Percentiles rank a stretch among this genome's conserved stretches.
phyloP scores from a whole-genome alignment of 164 flowering plant genomes.

The Echeveria elegans region DNA sequence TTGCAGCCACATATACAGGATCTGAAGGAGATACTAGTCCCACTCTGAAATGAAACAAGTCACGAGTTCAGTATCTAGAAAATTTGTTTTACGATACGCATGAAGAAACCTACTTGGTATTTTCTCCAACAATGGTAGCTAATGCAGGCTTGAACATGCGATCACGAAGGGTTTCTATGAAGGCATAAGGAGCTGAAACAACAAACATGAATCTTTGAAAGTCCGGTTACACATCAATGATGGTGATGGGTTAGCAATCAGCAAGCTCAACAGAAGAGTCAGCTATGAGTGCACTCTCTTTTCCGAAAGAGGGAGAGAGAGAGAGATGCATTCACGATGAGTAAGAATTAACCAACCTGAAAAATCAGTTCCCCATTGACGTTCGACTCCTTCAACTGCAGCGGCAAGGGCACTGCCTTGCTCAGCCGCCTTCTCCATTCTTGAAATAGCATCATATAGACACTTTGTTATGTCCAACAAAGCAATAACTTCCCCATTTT shows the following conservation, averaged over 20 bases:
- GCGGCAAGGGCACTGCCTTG: constrained; percentile 99
- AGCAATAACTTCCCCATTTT: constrained; percentile 96
- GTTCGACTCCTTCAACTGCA: constrained; percentile 97
- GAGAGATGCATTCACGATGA: background rate
- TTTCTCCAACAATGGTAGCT: constrained; percentile 72
- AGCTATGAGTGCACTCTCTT: background rate
- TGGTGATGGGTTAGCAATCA: background rate
- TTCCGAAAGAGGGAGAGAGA: no score
- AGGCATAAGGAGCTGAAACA: constrained; percentile 78
- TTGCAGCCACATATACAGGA: constrained; percentile 81
- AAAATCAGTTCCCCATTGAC: constrained; percentile 75
- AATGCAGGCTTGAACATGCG: constrained; percentile 95
- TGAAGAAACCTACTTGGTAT: constrained; percentile 42
- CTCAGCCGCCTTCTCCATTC: constrained; percentile 99
- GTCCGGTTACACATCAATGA: background rate
- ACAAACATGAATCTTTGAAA: background rate
- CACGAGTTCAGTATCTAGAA: constrained; percentile 2
- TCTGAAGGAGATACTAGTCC: constrained; percentile 78
- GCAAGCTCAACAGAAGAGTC: background rate
- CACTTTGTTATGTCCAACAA: constrained; percentile 91
- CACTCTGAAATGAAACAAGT: constrained; percentile 42
- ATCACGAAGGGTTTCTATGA: constrained; percentile 83
- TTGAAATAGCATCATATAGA: constrained; percentile 93
- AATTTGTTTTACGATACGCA: background rate
- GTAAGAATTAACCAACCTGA: constrained; percentile 41